Conservation (phyloP, 2,329 filamentous ascomycete genomes). For the Chrysosporium keratinophilum region DNA sequence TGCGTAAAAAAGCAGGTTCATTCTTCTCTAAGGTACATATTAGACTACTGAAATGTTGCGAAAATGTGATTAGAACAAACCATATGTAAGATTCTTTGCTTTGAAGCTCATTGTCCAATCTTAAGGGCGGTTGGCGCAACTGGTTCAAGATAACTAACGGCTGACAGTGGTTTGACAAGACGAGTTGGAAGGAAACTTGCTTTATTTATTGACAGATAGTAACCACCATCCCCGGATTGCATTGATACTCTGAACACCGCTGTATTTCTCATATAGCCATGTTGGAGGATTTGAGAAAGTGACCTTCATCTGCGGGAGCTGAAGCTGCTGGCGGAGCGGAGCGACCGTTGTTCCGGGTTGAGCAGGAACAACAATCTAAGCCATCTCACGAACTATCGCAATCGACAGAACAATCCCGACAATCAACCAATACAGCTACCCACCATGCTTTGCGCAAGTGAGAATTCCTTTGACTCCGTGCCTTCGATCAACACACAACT, state of each 20-base stretch:
- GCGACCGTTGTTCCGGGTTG: constrained; percentile 9
- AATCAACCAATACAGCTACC: constrained; percentile 4
- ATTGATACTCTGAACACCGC: not conserved
- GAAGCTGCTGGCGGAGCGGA: constrained; percentile 7
- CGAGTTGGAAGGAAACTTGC: not conserved
- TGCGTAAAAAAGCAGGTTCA: constrained; percentile 36
- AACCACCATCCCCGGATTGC: too few species aligned
- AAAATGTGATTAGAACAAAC: constrained; percentile 20
- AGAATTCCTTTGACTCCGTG: constrained; percentile 20
- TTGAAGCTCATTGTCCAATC: constrained; percentile 23
- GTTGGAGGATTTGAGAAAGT: not conserved
- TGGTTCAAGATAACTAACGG: too few species aligned
- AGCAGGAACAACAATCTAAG: not conserved
- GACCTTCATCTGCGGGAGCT: not conserved
- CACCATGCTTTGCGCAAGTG: constrained; percentile 12
- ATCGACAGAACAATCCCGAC: not conserved
- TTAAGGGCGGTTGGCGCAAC: too few species aligned
- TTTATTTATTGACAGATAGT: not conserved
- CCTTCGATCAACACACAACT: constrained; percentile 1
- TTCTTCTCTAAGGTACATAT: constrained; percentile 26
- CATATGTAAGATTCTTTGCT: constrained; percentile 36
- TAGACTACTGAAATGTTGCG: not conserved
- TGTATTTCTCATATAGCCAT: not conserved
- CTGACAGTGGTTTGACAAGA: not conserved
- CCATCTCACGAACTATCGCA: not conserved